Base-by-base conservation (phyloP, 2,329 filamentous ascomycete genomes). In the Aureobasidium namibiae region DNA sequence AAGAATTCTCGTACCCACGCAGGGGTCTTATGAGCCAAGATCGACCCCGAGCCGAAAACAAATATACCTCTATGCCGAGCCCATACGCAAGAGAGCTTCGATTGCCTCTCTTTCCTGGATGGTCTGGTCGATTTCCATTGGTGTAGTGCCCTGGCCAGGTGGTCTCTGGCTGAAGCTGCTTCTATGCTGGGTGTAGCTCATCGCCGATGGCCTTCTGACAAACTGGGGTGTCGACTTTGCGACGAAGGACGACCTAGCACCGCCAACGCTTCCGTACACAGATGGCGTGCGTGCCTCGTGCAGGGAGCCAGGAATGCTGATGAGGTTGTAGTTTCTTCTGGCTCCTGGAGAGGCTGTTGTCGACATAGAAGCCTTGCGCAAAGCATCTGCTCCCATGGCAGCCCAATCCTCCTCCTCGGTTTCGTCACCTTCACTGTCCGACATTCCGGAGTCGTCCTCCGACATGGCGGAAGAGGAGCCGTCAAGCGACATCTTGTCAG, bases 371-470 rank as follows among this genome's bases (percentile, higher is more conserved):
- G 75, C 82, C 73, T 80, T 86, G 75, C 92, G 86, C 65, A 96
- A 81, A 64, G 90, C 89, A 58, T 88, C 90, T 31, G 92, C 90
- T 58, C 91, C 92, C 63, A 96, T 88, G 56, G 88, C 85, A 48
- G 89, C 90, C 92, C 92, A 96, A 74, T 97, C 92, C 74, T 97
- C 92, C 70, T 96, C 90, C 70, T 97, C 94, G 24, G 94, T 97
- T 61, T 89, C 82, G 69, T 96, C 90, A 63, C 77, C 73, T 11
- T 65, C 65, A 41, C 59, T 60, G 16, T 65, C 65, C 18, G 65
- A 65, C 34, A 64, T 67, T 33, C 65, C 62, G 18, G 65, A 66
- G 65, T 88, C 86, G 62, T 89, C 84, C 66, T 90, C 87, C 66
- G 86, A 85, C 76, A 86, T 74, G 72, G 79, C 65, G 39, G 76